Percentiles rank a stretch among this genome's conserved stretches.
These are phyloP conservation scores for Fusarium sarcochroum DNA, from an alignment of 2,329 filamentous ascomycete species.

Conservation along the genomic window DNA sequence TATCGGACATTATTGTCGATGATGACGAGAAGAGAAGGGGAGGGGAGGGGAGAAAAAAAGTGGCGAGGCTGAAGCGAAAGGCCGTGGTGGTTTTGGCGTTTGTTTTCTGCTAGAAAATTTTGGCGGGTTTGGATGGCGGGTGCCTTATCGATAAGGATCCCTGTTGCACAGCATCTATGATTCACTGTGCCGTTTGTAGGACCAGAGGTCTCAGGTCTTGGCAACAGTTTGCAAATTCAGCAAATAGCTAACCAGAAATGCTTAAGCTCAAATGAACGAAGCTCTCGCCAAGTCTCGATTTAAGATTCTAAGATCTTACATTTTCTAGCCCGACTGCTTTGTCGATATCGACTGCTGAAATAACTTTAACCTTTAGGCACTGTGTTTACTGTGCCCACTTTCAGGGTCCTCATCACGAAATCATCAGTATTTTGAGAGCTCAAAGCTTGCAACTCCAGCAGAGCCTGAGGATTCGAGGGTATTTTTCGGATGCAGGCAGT, in stretches of 20 bases:
- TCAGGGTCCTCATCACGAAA: constrained; percentile 39
- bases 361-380: constrained; percentile 7
- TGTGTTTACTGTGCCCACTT: constrained; percentile 32
- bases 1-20: constrained; percentile 57
- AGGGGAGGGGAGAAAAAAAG: constrained; percentile 22
- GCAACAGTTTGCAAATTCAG: too few species aligned
- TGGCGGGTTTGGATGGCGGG: constrained; percentile 44
- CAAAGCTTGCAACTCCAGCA: constrained; percentile 3
- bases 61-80: constrained; percentile 45
- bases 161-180: constrained; percentile 31
- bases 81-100: constrained; percentile 35
- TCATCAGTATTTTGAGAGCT: constrained; percentile 8
- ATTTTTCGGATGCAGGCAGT: background rate
- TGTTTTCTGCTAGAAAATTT: constrained; percentile 49
- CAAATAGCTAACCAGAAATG: too few species aligned
- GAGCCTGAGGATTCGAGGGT: background rate
- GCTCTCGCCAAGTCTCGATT: too few species aligned
- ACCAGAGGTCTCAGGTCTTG: too few species aligned
- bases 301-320: too few species aligned
- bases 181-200: constrained; percentile 7
- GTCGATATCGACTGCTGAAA: too few species aligned
- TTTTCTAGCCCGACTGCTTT: too few species aligned
- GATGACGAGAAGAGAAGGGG: constrained; percentile 3
- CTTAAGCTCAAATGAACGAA: too few species aligned
- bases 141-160: constrained; percentile 54